These are phyloP conservation scores for Fusarium sp. DNA, from an alignment of 2,329 filamentous ascomycete genomes.

Conservation along the genomic window DNA sequence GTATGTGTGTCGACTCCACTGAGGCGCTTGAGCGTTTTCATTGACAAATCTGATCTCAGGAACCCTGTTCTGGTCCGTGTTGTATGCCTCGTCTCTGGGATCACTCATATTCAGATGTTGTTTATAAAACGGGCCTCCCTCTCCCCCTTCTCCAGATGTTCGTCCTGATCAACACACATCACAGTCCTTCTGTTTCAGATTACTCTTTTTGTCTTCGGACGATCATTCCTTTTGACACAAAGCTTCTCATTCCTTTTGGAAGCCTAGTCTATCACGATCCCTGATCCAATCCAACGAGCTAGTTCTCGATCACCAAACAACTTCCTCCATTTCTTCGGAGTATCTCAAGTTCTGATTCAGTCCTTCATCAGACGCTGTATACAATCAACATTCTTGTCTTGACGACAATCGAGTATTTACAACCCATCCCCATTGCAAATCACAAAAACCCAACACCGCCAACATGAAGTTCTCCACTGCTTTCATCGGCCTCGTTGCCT, in stretches of 20 bases:
- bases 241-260: slow-evolving; percentile 53
- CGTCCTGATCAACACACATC: slow-evolving; percentile 32
- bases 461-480: slow-evolving; percentile 68
- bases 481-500: slow-evolving; percentile 59
- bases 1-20: slow-evolving; percentile 35
- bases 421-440: slow-evolving; percentile 26
- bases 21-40: slow-evolving; percentile 39
- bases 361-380: slow-evolving; percentile 45
- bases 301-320: slow-evolving; percentile 44
- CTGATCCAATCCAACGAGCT: slow-evolving; percentile 47
- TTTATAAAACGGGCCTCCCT: slow-evolving; percentile 51
- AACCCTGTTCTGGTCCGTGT: slow-evolving; percentile 14
- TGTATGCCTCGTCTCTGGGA: slow-evolving; percentile 24
- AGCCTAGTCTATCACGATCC: slow-evolving; percentile 46
- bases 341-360: slow-evolving; percentile 42
- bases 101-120: slow-evolving; percentile 23
- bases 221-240: slow-evolving; percentile 47
- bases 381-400: slow-evolving; percentile 43
- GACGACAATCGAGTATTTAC: slow-evolving; percentile 45
- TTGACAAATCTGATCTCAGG: slow-evolving; percentile 47
- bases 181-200: slow-evolving; percentile 45
- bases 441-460: slow-evolving; percentile 45
- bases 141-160: slow-evolving; percentile 36
- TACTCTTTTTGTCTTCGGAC: slow-evolving; percentile 48
- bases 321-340: slow-evolving; percentile 25